Evolutionary conservation across 2,329 filamentous ascomycete species (phyloP).

Genomic region (Furcasterigmium furcatum): DNA sequence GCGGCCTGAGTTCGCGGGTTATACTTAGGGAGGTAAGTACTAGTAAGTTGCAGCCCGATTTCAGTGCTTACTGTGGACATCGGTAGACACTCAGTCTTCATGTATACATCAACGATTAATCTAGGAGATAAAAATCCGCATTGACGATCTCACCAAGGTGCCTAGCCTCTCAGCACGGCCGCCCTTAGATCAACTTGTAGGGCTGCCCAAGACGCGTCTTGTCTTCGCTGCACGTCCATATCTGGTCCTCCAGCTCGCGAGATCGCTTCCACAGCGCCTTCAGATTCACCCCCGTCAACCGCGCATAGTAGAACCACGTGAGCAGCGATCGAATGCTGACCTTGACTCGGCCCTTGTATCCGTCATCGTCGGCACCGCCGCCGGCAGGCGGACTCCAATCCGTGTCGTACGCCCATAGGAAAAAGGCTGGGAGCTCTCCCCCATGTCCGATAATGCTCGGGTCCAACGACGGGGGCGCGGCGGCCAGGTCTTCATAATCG

Average conservation of each 20-base stretch:
- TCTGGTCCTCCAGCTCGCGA: not conserved
- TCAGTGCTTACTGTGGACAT: no score
- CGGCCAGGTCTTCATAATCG: no score
- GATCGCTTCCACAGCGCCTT: not conserved
- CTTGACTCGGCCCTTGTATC: not conserved
- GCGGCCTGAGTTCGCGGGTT: no score
- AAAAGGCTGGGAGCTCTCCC: not conserved
- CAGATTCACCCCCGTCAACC: not conserved
- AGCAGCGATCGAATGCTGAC: not conserved
- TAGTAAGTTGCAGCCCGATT: no score
- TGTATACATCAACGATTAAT: no score
- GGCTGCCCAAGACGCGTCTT: not conserved
- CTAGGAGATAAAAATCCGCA: no score
- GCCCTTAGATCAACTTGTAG: not conserved
- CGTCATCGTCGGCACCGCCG: not conserved
- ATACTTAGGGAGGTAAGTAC: no score
- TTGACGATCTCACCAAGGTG: no score
- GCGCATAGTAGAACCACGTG: constrained; percentile 3
- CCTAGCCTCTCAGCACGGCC: no score
- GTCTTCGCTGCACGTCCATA: not conserved
- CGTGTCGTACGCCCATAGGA: constrained; percentile 1
- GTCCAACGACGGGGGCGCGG: no score
- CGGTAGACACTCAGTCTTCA: no score
- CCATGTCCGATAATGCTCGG: not conserved
- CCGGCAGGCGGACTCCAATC: not conserved